These are phyloP conservation scores for Tetrapisispora pingtungensis DNA, from an alignment of 805 yeast genomes.

Conservation along the genomic window DNA sequence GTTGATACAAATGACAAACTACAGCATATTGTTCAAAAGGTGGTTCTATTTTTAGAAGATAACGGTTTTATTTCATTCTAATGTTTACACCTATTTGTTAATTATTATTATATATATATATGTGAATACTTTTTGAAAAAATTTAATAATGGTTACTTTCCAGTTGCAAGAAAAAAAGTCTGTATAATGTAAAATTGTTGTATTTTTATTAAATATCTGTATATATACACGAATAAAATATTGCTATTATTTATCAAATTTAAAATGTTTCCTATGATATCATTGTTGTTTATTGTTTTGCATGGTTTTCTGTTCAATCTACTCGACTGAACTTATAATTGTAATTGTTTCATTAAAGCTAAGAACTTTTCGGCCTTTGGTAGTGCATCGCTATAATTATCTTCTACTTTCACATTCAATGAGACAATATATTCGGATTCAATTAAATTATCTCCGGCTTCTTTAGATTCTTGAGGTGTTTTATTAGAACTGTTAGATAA, in stretches of 20 bases:
- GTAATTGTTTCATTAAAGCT: conserved; percentile 14
- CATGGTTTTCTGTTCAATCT: background rate
- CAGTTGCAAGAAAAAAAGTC: too few relatives aligned
- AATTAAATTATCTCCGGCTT: background rate
- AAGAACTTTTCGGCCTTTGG: conserved; percentile 20
- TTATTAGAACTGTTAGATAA: conserved; percentile 6
- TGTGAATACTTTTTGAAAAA: background rate
- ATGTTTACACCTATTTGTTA: too few relatives aligned
- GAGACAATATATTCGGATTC: conserved; percentile 12
- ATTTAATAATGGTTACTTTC: too few relatives aligned
- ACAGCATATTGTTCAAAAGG: conserved; percentile 62
- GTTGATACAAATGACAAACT: conserved; percentile 48
- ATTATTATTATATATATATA: background rate
- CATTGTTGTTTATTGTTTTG: background rate
- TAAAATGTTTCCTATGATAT: background rate
- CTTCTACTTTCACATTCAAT: conserved; percentile 15
- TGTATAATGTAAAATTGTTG: background rate
- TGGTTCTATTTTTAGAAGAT: conserved; percentile 62
- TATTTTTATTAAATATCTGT: background rate
- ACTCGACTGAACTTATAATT: background rate
- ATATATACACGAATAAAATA: conserved; percentile 1
- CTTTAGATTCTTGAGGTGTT: background rate
- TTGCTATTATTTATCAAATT: background rate
- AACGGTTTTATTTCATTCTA: conserved; percentile 68
- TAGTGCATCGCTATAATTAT: conserved; percentile 16